These are phyloP conservation scores for Amylocystis lapponica DNA, from an alignment of 768 basidiomycete genomes.

Conservation along the genomic window DNA sequence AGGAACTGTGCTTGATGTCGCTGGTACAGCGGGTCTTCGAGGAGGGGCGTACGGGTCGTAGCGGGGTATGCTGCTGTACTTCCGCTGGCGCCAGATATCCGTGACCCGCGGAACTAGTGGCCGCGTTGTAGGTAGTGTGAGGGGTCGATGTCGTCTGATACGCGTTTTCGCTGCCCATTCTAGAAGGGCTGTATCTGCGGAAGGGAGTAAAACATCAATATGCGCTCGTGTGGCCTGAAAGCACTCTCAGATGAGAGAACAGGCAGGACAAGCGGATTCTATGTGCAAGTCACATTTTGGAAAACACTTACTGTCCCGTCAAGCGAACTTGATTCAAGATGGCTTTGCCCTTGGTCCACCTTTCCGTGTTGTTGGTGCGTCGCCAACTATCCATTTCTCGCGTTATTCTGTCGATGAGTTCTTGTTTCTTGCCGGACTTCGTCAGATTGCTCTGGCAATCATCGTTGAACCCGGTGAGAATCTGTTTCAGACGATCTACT, in stretches of 20 bases:
- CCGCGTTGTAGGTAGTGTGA: conserved; percentile 4
- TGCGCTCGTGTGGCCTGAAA: not conserved
- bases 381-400: conserved; percentile 57
- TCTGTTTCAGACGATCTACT: conserved; percentile 81
- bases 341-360: conserved; percentile 63
- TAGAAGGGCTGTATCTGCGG: conserved; percentile 10
- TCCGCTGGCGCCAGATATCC: not conserved
- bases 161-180: conserved; percentile 7
- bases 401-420: conserved; percentile 74
- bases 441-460: conserved; percentile 63
- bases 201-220: not conserved
- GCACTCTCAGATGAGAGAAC: conserved; percentile 3
- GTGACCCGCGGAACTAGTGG: conserved; percentile 8
- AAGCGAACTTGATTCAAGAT: conserved; percentile 63
- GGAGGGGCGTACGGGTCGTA: conserved; percentile 55
- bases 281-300: no score
- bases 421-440: conserved; percentile 83
- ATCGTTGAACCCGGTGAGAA: conserved; percentile 72
- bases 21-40: conserved; percentile 30
- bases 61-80: conserved; percentile 10
- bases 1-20: conserved; percentile 31
- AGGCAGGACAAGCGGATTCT: conserved; percentile 8
- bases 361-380: conserved; percentile 47
- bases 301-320: conserved; percentile 55
- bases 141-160: conserved; percentile 4